phyloP scores from a whole-genome alignment of 495 filamentous ascomycete genomes.

The Niebla homalea region DNA sequence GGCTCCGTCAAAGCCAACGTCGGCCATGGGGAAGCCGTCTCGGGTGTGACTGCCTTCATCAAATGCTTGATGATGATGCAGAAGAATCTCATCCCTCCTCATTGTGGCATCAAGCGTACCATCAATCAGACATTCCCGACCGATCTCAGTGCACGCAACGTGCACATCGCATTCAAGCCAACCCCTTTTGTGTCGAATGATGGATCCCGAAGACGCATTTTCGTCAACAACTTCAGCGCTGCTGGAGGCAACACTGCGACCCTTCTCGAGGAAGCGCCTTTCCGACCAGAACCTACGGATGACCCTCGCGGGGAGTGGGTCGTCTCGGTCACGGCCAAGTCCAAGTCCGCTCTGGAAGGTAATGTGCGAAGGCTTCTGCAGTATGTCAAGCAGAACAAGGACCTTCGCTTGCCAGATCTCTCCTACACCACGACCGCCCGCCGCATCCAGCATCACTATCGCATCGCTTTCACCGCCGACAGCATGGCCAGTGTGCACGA shows the following conservation, averaged over 20 bases:
- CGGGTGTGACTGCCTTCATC: constrained; percentile 68
- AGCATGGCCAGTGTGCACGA: constrained; percentile 22
- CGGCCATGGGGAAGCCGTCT: constrained; percentile 81
- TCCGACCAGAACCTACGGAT: constrained; percentile 26
- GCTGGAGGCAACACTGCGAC: constrained; percentile 42
- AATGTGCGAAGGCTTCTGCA: constrained; percentile 39
- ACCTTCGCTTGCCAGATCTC: constrained; percentile 36
- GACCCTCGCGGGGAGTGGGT: constrained; percentile 40
- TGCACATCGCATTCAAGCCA: constrained; percentile 50
- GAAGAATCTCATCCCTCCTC: constrained; percentile 72
- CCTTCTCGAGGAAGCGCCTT: constrained; percentile 42
- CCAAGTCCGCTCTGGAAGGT: constrained; percentile 40
- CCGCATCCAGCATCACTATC: constrained; percentile 68
- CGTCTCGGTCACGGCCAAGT: constrained; percentile 40
- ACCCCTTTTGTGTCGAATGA: constrained; percentile 50
- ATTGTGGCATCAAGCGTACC: constrained; percentile 71
- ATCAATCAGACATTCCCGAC: constrained; percentile 73
- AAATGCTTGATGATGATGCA: constrained; percentile 83
- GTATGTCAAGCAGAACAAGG: constrained; percentile 38
- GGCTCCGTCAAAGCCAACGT: constrained; percentile 83
- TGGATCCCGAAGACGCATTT: constrained; percentile 48
- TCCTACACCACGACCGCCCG: constrained; percentile 76
- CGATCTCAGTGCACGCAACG: constrained; percentile 60
- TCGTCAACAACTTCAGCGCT: constrained; percentile 57
- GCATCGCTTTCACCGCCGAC: constrained; percentile 47